Percentiles rank a stretch among this genome's conserved stretches.
Conservation (phyloP, 2,329 filamentous ascomycete genomes). For the Fusarium mundagurra region DNA sequence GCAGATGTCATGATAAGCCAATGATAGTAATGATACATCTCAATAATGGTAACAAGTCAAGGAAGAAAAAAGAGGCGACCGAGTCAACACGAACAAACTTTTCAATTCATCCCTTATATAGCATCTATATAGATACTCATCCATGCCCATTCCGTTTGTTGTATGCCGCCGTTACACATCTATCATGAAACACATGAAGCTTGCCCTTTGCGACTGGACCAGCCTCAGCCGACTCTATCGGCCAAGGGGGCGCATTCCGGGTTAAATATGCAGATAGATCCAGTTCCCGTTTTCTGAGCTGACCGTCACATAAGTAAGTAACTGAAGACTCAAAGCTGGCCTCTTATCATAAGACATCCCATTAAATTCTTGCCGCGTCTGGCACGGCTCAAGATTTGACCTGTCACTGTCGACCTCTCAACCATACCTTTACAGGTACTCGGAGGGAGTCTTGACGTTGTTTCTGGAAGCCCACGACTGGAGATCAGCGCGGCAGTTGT, state of each 20-base stretch:
- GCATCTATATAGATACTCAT: not conserved
- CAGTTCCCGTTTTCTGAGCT: conserved; percentile 9
- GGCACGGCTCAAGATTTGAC: not conserved
- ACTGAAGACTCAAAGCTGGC: not conserved
- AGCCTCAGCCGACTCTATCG: conserved; percentile 22
- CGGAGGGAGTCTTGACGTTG: conserved; percentile 47
- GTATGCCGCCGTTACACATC: conserved; percentile 29
- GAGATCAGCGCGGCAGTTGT: conserved; percentile 49
- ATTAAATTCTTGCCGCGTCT: not conserved
- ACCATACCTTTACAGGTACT: conserved; percentile 39
- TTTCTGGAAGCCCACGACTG: conserved; percentile 51
- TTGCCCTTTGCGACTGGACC: conserved; percentile 40
- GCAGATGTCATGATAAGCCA: not conserved
- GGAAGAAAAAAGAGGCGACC: not conserved
- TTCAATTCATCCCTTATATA: conserved; percentile 34
- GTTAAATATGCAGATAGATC: conserved; percentile 36
- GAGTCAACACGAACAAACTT: conserved; percentile 9
- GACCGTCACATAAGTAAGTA: not conserved
- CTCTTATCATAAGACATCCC: conserved; percentile 2
- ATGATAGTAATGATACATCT: not conserved
- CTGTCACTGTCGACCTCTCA: not conserved
- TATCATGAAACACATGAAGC: conserved; percentile 35
- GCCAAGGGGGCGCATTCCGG: conserved; percentile 40
- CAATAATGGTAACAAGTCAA: not conserved
- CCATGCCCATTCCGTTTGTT: conserved; percentile 1